phyloP scores from a whole-genome alignment of 2,329 filamentous ascomycete genomes.

The Nigrograna mackinnonii region DNA sequence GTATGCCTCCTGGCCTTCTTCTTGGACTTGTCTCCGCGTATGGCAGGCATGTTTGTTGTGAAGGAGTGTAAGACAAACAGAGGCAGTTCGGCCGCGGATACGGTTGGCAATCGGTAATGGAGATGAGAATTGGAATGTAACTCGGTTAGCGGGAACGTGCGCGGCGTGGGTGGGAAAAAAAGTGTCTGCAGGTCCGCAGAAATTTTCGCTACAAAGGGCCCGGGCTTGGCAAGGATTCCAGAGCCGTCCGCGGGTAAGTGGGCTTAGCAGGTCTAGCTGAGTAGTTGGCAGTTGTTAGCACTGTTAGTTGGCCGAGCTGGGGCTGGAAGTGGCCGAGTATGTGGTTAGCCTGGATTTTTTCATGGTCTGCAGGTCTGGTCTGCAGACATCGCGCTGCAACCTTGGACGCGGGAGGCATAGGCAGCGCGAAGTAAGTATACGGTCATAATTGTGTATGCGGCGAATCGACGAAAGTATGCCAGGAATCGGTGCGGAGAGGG shows the following conservation, averaged over 20 bases:
- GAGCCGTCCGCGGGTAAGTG: no score
- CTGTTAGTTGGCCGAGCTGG: no score
- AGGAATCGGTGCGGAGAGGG: no score
- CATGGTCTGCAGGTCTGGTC: constrained; percentile 12
- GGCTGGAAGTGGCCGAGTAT: no score
- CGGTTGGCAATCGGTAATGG: constrained; percentile 18
- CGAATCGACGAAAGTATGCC: no score
- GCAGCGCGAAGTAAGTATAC: no score
- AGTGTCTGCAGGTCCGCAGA: constrained; percentile 30
- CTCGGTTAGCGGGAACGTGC: constrained; percentile 26
- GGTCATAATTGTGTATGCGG: no score
- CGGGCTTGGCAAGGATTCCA: constrained; percentile 16
- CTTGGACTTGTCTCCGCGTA: constrained; percentile 53
- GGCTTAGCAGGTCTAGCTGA: no score
- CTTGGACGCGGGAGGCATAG: no score
- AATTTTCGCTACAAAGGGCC: constrained; percentile 15
- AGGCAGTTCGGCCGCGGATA: constrained; percentile 13
- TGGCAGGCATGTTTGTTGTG: constrained; percentile 49
- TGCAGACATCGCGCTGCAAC: constrained; percentile 21
- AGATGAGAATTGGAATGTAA: constrained; percentile 22
- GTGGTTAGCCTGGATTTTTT: no score
- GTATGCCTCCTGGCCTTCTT: constrained; percentile 52
- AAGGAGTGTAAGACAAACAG: background rate
- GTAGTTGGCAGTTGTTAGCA: no score
- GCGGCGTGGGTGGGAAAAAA: constrained; percentile 10